Evolutionary conservation across 2,329 filamentous ascomycete genomes (phyloP), one percentile per base, ranked within the genome.

Genomic region (Colletotrichum lini): DNA sequence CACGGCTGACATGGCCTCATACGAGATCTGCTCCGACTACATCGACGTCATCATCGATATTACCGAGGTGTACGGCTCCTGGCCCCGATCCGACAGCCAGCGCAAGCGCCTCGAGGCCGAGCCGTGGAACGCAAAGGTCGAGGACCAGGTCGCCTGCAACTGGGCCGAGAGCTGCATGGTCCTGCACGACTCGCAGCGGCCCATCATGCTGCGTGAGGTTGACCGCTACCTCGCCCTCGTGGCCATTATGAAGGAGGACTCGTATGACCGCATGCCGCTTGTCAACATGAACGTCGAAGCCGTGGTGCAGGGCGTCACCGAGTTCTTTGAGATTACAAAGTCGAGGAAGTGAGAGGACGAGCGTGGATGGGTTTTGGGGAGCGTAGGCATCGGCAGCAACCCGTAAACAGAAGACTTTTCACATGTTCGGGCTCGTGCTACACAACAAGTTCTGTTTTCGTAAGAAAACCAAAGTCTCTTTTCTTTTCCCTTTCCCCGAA

Each of bases 21-120:
- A 99, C 81, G 96, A 98, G 84, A 97, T 98, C 78, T 99, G 96
- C 84, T 97, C 94, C 60, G 96, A 99, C 80, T 98, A 98, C 80
- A 98, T 99, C 76, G 96, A 99, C 80, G 95, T 98, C 72, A 97
- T 99, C 73, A 96, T 98, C 70, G 96, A 99, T 80, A 93, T 98
- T 65, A 96, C 94, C 38, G 96, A 98, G 79, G 92, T 99, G 49
- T 99, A 98, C 79, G 96, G 95, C 65, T 88, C 86, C 56, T 98
- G 91, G 88, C 83, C 86, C 60, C 86, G 90, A 9, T 86, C 86
- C 38, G 83, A 87, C 30, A 83, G 86, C 23, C 89, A 89, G 73
- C 85, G 86, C 35, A 85, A 87, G 61, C 80, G 81, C 26, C 84
- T 92, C 7, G 90, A 92, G 79, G 88, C 85, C 2, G 84, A 87